Conservation (phyloP, 148 eudicot species). For the Limonium bicolor region DNA sequence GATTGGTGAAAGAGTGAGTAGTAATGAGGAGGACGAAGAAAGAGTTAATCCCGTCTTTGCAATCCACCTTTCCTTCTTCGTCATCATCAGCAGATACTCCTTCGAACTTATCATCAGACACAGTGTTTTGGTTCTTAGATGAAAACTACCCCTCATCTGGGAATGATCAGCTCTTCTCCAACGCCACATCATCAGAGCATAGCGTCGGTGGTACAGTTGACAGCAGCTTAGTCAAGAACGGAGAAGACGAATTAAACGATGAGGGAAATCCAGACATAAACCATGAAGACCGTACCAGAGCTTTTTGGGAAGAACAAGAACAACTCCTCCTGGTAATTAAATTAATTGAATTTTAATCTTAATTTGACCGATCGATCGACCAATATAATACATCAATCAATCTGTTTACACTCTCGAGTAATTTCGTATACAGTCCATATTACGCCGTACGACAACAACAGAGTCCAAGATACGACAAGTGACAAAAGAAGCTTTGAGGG, state of each 20-base stretch:
- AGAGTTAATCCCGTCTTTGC: conserved; percentile 4
- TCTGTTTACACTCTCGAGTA: background rate
- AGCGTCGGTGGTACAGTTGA: conserved; percentile 1
- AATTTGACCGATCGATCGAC: background rate
- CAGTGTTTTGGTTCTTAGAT: conserved; percentile 18
- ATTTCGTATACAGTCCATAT: conserved; percentile 6
- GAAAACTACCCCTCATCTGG: conserved; percentile 5
- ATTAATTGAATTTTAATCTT: conserved; percentile 24
- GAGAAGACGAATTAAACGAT: background rate
- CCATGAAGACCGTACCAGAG: conserved; percentile 9
- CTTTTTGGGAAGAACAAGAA: conserved; percentile 17
- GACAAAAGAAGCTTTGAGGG: conserved; percentile 15
- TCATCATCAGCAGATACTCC: conserved; percentile 19
- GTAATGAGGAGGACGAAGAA: too few species aligned
- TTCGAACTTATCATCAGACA: conserved; percentile 17
- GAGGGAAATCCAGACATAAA: conserved; percentile 2
- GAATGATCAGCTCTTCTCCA: background rate
- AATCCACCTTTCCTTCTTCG: conserved; percentile 3
- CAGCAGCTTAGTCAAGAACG: background rate
- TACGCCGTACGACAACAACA: conserved; percentile 11
- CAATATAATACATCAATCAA: background rate
- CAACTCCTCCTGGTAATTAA: conserved; percentile 31
- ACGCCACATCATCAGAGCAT: background rate
- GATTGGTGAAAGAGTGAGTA: too few species aligned
- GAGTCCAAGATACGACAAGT: conserved; percentile 15